Base-by-base conservation (phyloP, 176 grass and related monocot species). In the Musa schizocarpa region DNA sequence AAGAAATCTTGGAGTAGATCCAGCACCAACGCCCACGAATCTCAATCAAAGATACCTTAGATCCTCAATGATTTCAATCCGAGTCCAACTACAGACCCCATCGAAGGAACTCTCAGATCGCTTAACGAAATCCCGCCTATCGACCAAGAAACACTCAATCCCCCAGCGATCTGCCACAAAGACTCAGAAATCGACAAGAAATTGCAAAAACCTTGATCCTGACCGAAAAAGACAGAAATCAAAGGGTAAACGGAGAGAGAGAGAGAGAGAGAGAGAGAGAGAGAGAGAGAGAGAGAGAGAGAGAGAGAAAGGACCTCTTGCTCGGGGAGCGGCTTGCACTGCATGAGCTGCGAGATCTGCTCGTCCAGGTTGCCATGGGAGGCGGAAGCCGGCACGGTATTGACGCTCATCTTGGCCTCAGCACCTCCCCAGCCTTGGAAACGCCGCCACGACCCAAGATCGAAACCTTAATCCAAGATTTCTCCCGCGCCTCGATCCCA, bases 301-400 rank as follows among this genome's bases (percentile, higher is more conserved):
- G 25, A 21, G 53, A 1, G 50, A 21, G 70, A 62, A 13, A 21
- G 21, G 20, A 77, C 75, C 75, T 77, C 75, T 21, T 64, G 58
- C 19, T 77, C 75, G 7, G 61, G 65, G 34, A 77, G 61, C 20
- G 57, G 75, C 75, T 77, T 77, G 75, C 75, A 77, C 61, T 77
- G 75, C 75, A 77, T 77, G n/a, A 77, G 75, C 75, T 77, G 75
- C 11, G 59, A 43, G 59, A 77, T 65, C 49, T 77, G 75, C 61
- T 77, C 61, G 11, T 77, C 75, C 56, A 77, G 49, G 20, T 77
- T 77, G 29, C 43, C 75, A 23, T 65, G 75, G 20, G 75, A 64
- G 20, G 9, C 19, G 5, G 75, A 25, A 29, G 72, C 75, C 19
- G 75, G 48, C 6, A 52, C 61, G 9, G 75, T 43, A 17, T 48